Percentiles rank a stretch among this genome's conserved stretches.
Evolutionary conservation across 768 basidiomycete species (phyloP).

Genomic region (Hypholoma sublateritium): DNA sequence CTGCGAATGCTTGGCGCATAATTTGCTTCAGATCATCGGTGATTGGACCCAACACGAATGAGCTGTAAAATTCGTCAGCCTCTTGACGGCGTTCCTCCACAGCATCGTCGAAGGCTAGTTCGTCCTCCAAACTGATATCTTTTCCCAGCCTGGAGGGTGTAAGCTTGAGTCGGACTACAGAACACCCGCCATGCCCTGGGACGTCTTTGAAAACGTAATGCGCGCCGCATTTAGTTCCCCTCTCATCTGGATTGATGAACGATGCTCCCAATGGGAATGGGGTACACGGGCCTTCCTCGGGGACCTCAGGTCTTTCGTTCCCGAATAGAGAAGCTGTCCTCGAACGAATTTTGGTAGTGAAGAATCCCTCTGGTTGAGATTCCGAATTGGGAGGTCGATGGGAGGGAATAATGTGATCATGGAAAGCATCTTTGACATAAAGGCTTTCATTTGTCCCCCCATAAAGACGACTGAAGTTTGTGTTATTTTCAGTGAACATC

Average conservation of each 20-base stretch:
- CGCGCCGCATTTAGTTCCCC: slow-evolving; percentile 90
- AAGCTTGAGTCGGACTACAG: slow-evolving; percentile 91
- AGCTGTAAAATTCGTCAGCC: slow-evolving; percentile 93
- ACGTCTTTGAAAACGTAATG: slow-evolving; percentile 89
- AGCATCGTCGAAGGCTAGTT: slow-evolving; percentile 82
- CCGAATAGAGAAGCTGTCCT: slow-evolving; percentile 47
- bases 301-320: slow-evolving; percentile 33
- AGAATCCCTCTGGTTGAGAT: slow-evolving; percentile 42
- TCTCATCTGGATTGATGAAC: slow-evolving; percentile 85
- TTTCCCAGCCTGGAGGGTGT: slow-evolving; percentile 75
- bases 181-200: slow-evolving; percentile 90
- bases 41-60: slow-evolving; percentile 78
- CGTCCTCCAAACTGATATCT: slow-evolving; percentile 83
- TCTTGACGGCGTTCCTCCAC: slow-evolving; percentile 91
- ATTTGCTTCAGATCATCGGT: slow-evolving; percentile 93
- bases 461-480: slow-evolving; percentile 91
- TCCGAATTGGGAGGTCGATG: slow-evolving; percentile 68
- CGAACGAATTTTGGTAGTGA: slow-evolving; percentile 49
- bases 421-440: slow-evolving; percentile 96
- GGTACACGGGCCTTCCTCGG: slow-evolving; percentile 58
- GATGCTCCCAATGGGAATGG: slow-evolving; percentile 50
- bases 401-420: slow-evolving; percentile 90
- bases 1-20: slow-evolving; percentile 93
- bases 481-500: slow-evolving; percentile 96
- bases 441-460: slow-evolving; percentile 80